Percentiles rank a stretch among this genome's conserved stretches.
Evolutionary conservation across 2,329 filamentous ascomycete species (phyloP).

Genomic region (Eutypa lata): DNA sequence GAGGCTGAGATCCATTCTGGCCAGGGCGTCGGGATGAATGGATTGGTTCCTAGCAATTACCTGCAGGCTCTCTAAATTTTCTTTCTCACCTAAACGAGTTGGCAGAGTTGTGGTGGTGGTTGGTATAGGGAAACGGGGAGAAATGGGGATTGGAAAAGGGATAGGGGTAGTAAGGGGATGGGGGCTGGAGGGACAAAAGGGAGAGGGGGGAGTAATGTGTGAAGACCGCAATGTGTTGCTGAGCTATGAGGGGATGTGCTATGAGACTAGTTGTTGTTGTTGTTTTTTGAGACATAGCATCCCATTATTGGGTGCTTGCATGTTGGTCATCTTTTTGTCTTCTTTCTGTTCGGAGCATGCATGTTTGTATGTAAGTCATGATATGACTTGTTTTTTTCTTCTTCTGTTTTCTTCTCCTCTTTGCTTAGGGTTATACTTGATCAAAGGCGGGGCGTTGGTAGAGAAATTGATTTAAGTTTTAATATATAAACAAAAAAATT

Average conservation of each 20-base stretch:
- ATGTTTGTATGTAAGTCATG: too few species aligned
- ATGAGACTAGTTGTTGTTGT: conserved; percentile 1
- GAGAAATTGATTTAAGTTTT: not conserved
- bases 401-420: conserved; percentile 2
- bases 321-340: too few species aligned
- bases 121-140: not conserved
- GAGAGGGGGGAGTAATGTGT: not conserved
- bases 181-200: not conserved
- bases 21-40: conserved; percentile 49
- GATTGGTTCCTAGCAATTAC: conserved; percentile 68
- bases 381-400: conserved; percentile 3
- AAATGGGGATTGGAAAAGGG: not conserved
- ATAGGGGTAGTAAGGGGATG: not conserved
- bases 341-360: too few species aligned
- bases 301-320: too few species aligned
- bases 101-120: not conserved
- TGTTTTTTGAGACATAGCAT: not conserved
- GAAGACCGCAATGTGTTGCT: not conserved
- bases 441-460: not conserved
- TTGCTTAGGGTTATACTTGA: conserved; percentile 4
- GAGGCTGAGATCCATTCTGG: conserved; percentile 85
- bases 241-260: conserved; percentile 2
- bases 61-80: conserved; percentile 48
- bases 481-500: not conserved
- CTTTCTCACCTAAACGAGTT: not conserved